Conservation (phyloP, 768 basidiomycete species). For the Asterophora lycoperdoides region DNA sequence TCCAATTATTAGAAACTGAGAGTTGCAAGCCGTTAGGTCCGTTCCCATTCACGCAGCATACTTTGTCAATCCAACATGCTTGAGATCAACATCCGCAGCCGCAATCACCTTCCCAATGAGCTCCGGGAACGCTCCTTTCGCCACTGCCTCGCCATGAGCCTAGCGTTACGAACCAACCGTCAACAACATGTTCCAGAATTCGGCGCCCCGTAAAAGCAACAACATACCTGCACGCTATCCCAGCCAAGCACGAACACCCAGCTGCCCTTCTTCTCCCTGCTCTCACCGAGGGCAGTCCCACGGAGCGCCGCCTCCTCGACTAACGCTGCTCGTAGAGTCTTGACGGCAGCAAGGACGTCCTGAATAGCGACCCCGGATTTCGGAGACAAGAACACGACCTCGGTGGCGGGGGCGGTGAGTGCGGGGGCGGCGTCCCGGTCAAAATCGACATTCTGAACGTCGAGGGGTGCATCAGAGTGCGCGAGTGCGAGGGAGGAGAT, state of each 20-base stretch:
- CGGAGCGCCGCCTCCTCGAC: background rate
- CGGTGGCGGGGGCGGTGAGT: conserved; percentile 3
- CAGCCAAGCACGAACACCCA: conserved; percentile 8
- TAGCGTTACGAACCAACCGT: background rate
- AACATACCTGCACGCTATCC: conserved; percentile 12
- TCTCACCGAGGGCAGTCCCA: conserved; percentile 1
- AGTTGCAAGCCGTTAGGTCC: too few relatives aligned
- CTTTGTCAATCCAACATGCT: conserved; percentile 7
- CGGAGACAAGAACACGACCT: background rate
- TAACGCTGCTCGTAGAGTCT: background rate
- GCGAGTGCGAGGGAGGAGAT: background rate
- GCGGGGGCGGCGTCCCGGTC: conserved; percentile 1
- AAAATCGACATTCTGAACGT: conserved; percentile 9
- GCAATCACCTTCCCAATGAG: conserved; percentile 1
- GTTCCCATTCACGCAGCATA: conserved; percentile 4
- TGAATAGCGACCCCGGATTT: background rate
- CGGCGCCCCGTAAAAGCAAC: background rate
- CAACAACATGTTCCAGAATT: background rate
- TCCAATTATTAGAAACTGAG: too few relatives aligned
- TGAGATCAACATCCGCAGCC: background rate
- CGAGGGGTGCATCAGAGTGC: background rate
- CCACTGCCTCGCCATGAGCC: conserved; percentile 9
- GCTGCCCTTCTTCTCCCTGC: conserved; percentile 9
- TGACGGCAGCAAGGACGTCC: background rate
- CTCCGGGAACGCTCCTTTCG: background rate